These are phyloP conservation scores for Cytospora piceicola DNA, from an alignment of 2,329 filamentous ascomycete genomes.

Conservation along the genomic window DNA sequence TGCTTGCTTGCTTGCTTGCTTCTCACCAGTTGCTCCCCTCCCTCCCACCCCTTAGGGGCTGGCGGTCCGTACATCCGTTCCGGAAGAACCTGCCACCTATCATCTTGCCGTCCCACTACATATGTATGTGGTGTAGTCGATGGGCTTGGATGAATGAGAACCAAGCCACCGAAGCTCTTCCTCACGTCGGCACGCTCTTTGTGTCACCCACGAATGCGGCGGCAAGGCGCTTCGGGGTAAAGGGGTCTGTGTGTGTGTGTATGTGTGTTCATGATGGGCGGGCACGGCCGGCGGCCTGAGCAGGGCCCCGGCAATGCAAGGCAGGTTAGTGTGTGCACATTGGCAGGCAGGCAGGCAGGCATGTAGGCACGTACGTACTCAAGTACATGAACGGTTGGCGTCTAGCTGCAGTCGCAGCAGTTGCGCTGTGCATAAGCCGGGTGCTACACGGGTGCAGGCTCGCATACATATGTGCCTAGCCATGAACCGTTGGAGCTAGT, in stretches of 20 bases:
- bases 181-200: not conserved
- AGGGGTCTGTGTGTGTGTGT: too few relatives aligned
- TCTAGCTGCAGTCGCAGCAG: not conserved
- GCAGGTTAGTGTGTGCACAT: not conserved
- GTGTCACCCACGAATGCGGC: not conserved
- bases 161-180: not conserved
- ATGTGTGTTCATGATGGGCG: too few relatives aligned
- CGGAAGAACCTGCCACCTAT: too few relatives aligned
- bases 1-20: not conserved
- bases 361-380: not conserved
- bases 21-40: not conserved
- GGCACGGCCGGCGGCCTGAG: not conserved
- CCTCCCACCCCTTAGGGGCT: too few relatives aligned
- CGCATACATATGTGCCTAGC: slow-evolving; percentile 15
- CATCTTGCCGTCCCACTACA: too few relatives aligned
- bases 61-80: too few relatives aligned
- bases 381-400: slow-evolving; percentile 9
- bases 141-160: not conserved
- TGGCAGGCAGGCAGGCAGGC: not conserved
- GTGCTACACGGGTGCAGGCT: not conserved
- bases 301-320: not conserved
- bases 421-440: slow-evolving; percentile 16
- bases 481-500: slow-evolving; percentile 21
- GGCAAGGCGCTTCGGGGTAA: not conserved
- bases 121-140: too few relatives aligned